phyloP scores from a whole-genome alignment of 805 yeast species.

The Saccharomyces eubayanus region DNA sequence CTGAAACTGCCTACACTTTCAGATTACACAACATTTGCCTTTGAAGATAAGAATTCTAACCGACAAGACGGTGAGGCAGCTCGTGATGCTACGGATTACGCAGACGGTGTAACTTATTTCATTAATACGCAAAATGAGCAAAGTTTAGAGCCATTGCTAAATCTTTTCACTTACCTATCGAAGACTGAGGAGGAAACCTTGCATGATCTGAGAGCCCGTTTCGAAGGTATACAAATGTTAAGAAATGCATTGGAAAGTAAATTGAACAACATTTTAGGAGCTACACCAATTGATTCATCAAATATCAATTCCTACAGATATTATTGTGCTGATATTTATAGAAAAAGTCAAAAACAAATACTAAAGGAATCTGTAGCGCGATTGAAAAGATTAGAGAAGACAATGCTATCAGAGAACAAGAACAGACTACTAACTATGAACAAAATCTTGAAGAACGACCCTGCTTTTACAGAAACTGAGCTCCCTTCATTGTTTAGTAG shows the following conservation, averaged over 20 bases:
- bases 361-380: constrained; percentile 37
- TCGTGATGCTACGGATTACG: constrained; percentile 8
- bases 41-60: constrained; percentile 12
- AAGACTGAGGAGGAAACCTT: constrained; percentile 32
- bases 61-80: constrained; percentile 1
- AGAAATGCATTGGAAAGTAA: constrained; percentile 49
- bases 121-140: constrained; percentile 20
- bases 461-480: constrained; percentile 39
- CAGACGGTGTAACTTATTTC: constrained; percentile 31
- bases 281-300: constrained; percentile 4
- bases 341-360: constrained; percentile 41
- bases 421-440: constrained; percentile 40
- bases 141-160: constrained; percentile 18
- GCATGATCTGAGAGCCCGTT: constrained; percentile 42
- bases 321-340: constrained; percentile 37
- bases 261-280: constrained; percentile 11
- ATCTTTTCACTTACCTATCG: constrained; percentile 27
- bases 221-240: constrained; percentile 51
- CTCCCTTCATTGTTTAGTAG: constrained; percentile 37
- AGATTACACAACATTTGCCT: constrained; percentile 37
- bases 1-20: constrained; percentile 33
- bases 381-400: constrained; percentile 45
- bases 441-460: constrained; percentile 45
- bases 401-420: constrained; percentile 37
- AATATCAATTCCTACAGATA: constrained; percentile 10